Conservation (phyloP, 2,329 filamentous ascomycete genomes). For the Myriosclerotinia duriaeana region DNA sequence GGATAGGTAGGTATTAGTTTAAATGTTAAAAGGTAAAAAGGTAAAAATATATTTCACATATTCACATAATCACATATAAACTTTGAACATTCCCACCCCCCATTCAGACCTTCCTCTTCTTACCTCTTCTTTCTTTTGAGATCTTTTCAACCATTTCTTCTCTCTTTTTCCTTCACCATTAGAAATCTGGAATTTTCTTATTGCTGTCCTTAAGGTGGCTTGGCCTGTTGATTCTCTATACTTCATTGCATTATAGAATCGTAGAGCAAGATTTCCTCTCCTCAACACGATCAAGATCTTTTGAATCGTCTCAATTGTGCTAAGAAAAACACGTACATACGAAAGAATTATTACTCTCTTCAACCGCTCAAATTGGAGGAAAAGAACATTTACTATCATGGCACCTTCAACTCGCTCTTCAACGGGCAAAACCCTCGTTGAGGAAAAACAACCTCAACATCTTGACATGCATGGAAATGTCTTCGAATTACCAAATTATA, state of each 20-base stretch:
- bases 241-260: background rate
- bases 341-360: background rate
- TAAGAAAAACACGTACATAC: background rate
- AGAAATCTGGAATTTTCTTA: background rate
- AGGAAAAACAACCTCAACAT: conserved; percentile 40
- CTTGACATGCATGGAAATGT: conserved; percentile 40
- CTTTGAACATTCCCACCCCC: background rate
- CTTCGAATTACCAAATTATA: conserved; percentile 41
- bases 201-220: background rate
- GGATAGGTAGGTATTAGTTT: no score
- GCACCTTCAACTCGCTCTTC: conserved; percentile 18
- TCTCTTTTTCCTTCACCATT: background rate
- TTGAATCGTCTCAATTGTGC: background rate
- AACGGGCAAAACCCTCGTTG: background rate
- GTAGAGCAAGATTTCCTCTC: background rate
- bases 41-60: background rate
- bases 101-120: background rate
- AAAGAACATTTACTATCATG: background rate
- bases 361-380: background rate
- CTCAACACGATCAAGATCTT: background rate
- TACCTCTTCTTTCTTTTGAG: background rate
- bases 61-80: conserved; percentile 4
- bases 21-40: background rate
- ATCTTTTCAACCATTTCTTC: background rate
- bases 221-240: background rate